Evolutionary conservation across 2,329 filamentous ascomycete genomes (phyloP), one percentile per base, ranked within the genome.

Genomic region (Macrophomina tecta): DNA sequence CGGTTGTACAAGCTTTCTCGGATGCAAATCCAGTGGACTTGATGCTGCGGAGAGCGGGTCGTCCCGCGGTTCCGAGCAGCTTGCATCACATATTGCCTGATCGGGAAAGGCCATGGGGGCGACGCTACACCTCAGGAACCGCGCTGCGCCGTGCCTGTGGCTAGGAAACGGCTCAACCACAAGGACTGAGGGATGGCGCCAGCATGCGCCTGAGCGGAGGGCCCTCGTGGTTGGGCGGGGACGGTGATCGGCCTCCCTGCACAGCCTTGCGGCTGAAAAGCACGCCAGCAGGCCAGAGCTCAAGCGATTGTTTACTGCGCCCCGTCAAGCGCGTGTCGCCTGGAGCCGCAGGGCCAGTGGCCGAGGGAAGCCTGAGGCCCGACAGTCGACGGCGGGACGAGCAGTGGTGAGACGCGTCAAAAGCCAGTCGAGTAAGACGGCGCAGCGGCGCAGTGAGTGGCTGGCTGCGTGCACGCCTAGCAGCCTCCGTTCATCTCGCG

Each of bases 331-430:
- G 34, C 53, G 34, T 34, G 18, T 45, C 32, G 4, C 23, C 30
- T 36, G 56, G 18, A 42, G 56, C 14, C 12, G 7, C n/a, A 18
- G 5, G 36, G 12, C 14, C 23, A 9, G 9, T 36, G 49, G 55
- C 16, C 28, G 14, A 40, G 23, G 23, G 23, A 23, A 23, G 23
- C 23, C 23, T 23, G 23, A 23, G 1, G 23, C 23, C 23, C 23
- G 23, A 23, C 23, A 23, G 23, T 23, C 23, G 23, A 23, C 23
- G 23, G 23, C 23, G 56, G 23, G 46, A 48, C 30, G 7, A 36
- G 7, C 14, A 36, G 51, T 60, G 42, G 58, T 62, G 58, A 62
- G 45, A 62, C 58, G 42, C 58, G 58, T 23, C 58, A 42, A 62
- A 49, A 46, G 40, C 38, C 8, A 58, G 53, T 36, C 4, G 32